A percentile compares a stretch with the other conserved stretches of the same genome.
phyloP scores from a whole-genome alignment of 768 basidiomycete genomes.

The Mycena kentingensis region DNA sequence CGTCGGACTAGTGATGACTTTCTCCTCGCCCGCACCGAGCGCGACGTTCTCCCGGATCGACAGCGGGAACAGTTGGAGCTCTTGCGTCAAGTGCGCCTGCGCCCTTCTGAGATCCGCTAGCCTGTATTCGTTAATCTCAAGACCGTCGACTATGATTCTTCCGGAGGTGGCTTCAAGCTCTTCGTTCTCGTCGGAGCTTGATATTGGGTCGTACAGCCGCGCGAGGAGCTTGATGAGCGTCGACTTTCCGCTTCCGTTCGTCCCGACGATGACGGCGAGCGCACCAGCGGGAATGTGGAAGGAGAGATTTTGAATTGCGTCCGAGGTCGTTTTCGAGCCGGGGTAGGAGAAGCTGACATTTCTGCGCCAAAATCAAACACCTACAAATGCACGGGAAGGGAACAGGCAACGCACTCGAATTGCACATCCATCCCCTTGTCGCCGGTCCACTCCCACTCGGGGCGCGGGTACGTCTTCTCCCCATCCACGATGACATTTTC shows the following conservation, averaged over 20 bases:
- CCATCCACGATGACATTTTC: constrained; percentile 32
- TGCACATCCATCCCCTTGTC: constrained; percentile 22
- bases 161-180: no score
- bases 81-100: constrained; percentile 39
- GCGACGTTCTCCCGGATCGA: constrained; percentile 41
- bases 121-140: constrained; percentile 30
- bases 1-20: neutral
- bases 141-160: constrained; percentile 37
- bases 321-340: constrained; percentile 9
- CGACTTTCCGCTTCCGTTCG: constrained; percentile 37
- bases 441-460: constrained; percentile 10
- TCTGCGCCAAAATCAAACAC: constrained; percentile 20
- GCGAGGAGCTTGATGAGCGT: constrained; percentile 36
- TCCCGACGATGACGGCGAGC: constrained; percentile 37
- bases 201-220: constrained; percentile 34
- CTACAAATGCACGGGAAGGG: no score
- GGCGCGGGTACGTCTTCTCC: constrained; percentile 25
- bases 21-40: constrained; percentile 26
- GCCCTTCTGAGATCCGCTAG: constrained; percentile 31
- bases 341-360: constrained; percentile 42
- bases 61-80: constrained; percentile 37
- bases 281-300: constrained; percentile 31
- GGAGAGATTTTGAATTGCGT: constrained; percentile 27
- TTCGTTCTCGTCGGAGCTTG: neutral
- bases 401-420: constrained; percentile 1